phyloP scores from a whole-genome alignment of 2,329 filamentous ascomycete genomes.

The Daldinia eschscholtzii region DNA sequence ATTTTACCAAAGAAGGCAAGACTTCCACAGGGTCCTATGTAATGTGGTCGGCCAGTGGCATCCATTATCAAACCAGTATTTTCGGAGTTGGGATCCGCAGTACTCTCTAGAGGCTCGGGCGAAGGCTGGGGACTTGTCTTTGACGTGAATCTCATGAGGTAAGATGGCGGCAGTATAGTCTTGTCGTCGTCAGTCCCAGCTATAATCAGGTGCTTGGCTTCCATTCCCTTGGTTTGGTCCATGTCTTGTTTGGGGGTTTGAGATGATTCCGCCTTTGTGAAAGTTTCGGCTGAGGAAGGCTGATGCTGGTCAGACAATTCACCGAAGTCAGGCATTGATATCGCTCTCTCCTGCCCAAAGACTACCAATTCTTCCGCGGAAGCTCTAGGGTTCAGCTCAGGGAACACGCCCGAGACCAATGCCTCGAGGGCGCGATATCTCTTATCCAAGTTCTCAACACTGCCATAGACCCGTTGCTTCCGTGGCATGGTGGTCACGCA shows the following conservation, averaged over 20 bases:
- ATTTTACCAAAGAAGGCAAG: conserved; percentile 43
- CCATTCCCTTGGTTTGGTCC: not conserved
- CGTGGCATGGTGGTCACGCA: conserved; percentile 60
- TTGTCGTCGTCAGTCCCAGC: conserved; percentile 30
- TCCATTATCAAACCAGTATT: conserved; percentile 41
- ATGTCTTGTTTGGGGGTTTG: not conserved
- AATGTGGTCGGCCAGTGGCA: conserved; percentile 44
- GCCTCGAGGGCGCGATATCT: conserved; percentile 59
- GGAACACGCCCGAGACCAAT: conserved; percentile 57
- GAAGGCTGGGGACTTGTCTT: conserved; percentile 12
- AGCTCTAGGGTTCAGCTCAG: conserved; percentile 54
- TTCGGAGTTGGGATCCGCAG: conserved; percentile 14
- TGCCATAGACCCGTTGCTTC: conserved; percentile 60
- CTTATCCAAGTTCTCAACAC: conserved; percentile 59
- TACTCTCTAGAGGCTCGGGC: conserved; percentile 10
- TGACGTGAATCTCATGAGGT: conserved; percentile 21
- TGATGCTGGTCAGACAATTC: conserved; percentile 20
- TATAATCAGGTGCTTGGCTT: conserved; percentile 20
- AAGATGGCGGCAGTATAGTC: conserved; percentile 39
- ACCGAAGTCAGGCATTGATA: conserved; percentile 54
- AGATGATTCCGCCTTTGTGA: conserved; percentile 6
- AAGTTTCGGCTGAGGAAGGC: conserved; percentile 2
- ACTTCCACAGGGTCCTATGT: conserved; percentile 46
- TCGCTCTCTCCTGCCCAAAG: conserved; percentile 55
- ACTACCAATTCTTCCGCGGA: conserved; percentile 56